Base-by-base conservation (phyloP, 176 grass and related monocot genomes). In the Triticum urartu region DNA sequence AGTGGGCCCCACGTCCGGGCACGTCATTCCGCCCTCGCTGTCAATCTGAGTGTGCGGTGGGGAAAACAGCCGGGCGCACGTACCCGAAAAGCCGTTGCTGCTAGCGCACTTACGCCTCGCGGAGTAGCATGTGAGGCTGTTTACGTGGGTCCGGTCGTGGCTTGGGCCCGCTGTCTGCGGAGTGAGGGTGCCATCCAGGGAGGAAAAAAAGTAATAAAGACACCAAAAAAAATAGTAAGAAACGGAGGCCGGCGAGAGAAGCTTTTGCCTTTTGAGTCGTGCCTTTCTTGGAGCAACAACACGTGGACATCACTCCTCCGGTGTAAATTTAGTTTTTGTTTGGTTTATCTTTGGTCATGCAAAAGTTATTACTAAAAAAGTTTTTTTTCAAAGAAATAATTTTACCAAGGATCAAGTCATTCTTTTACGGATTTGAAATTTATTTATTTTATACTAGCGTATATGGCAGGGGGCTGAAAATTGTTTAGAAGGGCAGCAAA, bases 261-360 rank as follows among this genome's bases (percentile, higher is more conserved):
- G 80, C 84, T 87, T 91, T 87, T 75, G 25, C 43, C 80, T 73
- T 87, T 90, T 78, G 12, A 61, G 30, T 64, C 5, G 26, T 60
- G 39, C 52, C 84, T 88, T 58, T 67, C 54, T 35, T 81, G 45
- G 33, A 66, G 40, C 87, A 52, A 9, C 81, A 52, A 24, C 81
- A 58, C 67, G 64, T 85, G 87, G 68, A 15, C 11, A 22, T 74
- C 22, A 48, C 72, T 75, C 42, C 48, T n/a, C 13, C n/a, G 25
- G 24, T 8, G 42, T 12, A 48, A 28, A 48, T 5, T 48, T 74
- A 3, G 7, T 25, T 43, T 24, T 17, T 25, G n/a, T 24, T 45
- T 6, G 14, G 3, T 3, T 26, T 5, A 14, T 28, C 12, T 40
- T 47, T 54, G 25, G 12, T 35, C 64, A 6, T 42, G 47, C 13